Conservation (phyloP, 2,329 filamentous ascomycete genomes). For the Penicillium crustosum region DNA sequence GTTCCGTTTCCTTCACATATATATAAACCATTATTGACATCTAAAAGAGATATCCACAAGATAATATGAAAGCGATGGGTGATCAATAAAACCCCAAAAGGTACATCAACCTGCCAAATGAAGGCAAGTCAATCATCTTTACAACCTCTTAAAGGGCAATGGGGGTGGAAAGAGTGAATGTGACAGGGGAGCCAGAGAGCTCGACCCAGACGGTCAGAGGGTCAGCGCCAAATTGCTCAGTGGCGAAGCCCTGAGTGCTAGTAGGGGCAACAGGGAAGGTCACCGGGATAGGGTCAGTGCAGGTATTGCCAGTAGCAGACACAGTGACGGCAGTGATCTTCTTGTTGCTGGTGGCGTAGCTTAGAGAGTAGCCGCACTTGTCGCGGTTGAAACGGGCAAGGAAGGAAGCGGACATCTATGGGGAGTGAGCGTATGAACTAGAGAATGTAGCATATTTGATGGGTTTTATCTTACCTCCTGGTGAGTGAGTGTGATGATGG, state of each 20-base stretch:
- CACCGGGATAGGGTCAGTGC: conserved; percentile 54
- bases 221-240: conserved; percentile 57
- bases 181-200: conserved; percentile 48
- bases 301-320: conserved; percentile 51
- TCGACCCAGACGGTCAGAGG: conserved; percentile 54
- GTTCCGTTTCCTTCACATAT: conserved; percentile 1
- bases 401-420: conserved; percentile 50
- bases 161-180: conserved; percentile 44
- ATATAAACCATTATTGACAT: conserved; percentile 9
- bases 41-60: conserved; percentile 7
- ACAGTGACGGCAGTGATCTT: conserved; percentile 54
- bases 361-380: conserved; percentile 52
- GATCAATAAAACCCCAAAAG: neutral
- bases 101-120: neutral
- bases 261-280: conserved; percentile 52
- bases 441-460: neutral
- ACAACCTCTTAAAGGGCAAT: conserved; percentile 31
- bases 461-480: conserved; percentile 46
- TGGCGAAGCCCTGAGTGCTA: conserved; percentile 45
- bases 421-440: neutral
- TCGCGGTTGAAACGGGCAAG: conserved; percentile 56
- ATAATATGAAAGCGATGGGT: neutral
- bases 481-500: conserved; percentile 57
- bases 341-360: conserved; percentile 46
- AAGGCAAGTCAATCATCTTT: neutral